A percentile compares a stretch with the other conserved stretches of the same genome.
Conservation (phyloP, 2,329 filamentous ascomycete genomes). For the Neospermospora avenae region DNA sequence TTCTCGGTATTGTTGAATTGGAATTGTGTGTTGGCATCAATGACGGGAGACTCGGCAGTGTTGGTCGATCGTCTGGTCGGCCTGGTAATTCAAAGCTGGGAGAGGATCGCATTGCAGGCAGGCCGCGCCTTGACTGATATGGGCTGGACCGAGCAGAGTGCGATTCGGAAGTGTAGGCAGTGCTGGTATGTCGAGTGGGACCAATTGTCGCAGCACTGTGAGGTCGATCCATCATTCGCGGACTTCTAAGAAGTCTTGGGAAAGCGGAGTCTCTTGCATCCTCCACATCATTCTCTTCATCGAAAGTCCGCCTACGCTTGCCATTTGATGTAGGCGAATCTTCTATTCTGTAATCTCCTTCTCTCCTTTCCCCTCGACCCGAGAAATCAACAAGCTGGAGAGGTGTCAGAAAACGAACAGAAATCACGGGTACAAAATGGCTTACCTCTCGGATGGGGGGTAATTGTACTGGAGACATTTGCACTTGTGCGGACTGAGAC, state of each 20-base stretch:
- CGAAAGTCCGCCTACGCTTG: slow-evolving; percentile 24
- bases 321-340: slow-evolving; percentile 1
- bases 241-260: slow-evolving; percentile 18
- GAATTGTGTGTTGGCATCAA: slow-evolving; percentile 14
- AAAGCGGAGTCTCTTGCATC: slow-evolving; percentile 10
- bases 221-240: slow-evolving; percentile 9
- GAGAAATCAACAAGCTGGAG: slow-evolving; percentile 3
- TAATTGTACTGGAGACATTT: slow-evolving; percentile 2
- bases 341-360: background rate
- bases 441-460: slow-evolving; percentile 9
- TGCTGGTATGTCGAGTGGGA: slow-evolving; percentile 8
- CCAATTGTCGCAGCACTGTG: slow-evolving; percentile 11
- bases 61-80: slow-evolving; percentile 14
- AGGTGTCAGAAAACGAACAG: background rate
- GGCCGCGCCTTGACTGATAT: slow-evolving; percentile 9
- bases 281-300: slow-evolving; percentile 13
- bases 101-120: slow-evolving; percentile 8
- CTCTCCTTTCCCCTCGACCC: background rate
- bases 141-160: slow-evolving; percentile 18
- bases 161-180: slow-evolving; percentile 11
- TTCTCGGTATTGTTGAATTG: slow-evolving; percentile 5
- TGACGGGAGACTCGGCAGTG: slow-evolving; percentile 24
- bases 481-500: background rate
- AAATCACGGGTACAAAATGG: background rate
- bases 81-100: slow-evolving; percentile 11